Evolutionary conservation across 352 stramenopile genomes (phyloP).

Genomic region (Phytophthora citrophthora): DNA sequence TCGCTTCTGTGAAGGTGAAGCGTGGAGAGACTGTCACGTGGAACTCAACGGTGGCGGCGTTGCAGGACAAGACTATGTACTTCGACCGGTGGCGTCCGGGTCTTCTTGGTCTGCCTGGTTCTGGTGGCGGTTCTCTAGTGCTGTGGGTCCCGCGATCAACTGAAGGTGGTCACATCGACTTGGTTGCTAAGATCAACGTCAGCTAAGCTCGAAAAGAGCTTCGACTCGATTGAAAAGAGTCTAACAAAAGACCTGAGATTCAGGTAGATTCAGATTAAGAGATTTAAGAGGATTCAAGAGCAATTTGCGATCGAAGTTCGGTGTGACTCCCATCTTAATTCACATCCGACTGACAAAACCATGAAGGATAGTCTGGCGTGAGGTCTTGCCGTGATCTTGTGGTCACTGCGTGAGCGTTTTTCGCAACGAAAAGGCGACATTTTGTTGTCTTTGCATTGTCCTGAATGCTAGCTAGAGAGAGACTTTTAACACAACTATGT

Average conservation of each 20-base stretch:
- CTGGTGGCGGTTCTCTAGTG: slow-evolving; percentile 48
- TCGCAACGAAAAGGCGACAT: no score
- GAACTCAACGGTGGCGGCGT: slow-evolving; percentile 37
- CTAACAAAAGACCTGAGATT: not conserved
- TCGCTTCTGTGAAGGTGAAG: slow-evolving; percentile 45
- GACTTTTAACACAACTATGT: not conserved
- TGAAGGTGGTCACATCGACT: slow-evolving; percentile 39
- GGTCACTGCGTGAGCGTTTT: not conserved
- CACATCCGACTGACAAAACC: slow-evolving; percentile 3
- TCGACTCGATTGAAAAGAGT: slow-evolving; percentile 8
- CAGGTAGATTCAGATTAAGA: not conserved
- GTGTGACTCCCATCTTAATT: no score
- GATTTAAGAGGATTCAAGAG: not conserved
- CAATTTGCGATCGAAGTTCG: no score
- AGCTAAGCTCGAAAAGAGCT: slow-evolving; percentile 33
- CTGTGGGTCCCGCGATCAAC: slow-evolving; percentile 47
- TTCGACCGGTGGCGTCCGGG: slow-evolving; percentile 57
- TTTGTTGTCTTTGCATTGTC: not conserved
- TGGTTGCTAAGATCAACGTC: slow-evolving; percentile 52
- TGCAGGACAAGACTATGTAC: slow-evolving; percentile 64
- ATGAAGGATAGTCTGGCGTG: no score
- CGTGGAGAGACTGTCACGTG: slow-evolving; percentile 41
- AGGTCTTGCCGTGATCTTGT: no score
- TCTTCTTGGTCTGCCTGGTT: slow-evolving; percentile 46
- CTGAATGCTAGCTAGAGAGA: slow-evolving; percentile 13